These are phyloP conservation scores for Pholiota microspora DNA, from an alignment of 768 basidiomycete genomes.

Conservation along the genomic window DNA sequence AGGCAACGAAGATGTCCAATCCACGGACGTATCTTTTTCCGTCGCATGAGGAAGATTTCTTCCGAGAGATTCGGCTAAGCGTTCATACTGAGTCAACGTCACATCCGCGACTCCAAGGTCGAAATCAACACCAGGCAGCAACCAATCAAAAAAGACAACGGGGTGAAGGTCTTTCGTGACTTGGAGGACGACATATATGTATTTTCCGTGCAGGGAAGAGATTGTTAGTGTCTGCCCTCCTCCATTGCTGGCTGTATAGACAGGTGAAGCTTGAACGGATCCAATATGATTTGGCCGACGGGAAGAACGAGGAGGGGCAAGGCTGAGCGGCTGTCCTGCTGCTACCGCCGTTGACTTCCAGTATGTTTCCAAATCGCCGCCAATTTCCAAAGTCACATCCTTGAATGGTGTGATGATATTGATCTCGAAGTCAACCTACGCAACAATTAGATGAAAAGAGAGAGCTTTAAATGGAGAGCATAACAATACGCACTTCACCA, in stretches of 20 bases:
- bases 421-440: slow-evolving; percentile 88
- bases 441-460: too few relatives aligned
- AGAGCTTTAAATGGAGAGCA: too few relatives aligned
- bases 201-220: slow-evolving; percentile 88
- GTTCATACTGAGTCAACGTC: slow-evolving; percentile 76
- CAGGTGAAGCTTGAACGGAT: slow-evolving; percentile 69
- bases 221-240: slow-evolving; percentile 68
- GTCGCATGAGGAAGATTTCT: slow-evolving; percentile 27
- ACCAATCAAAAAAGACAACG: slow-evolving; percentile 77
- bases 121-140: slow-evolving; percentile 67
- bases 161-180: slow-evolving; percentile 92
- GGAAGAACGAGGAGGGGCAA: slow-evolving; percentile 34
- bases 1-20: slow-evolving; percentile 35
- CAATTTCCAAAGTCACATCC: slow-evolving; percentile 90
- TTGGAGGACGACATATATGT: slow-evolving; percentile 84
- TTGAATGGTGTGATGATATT: slow-evolving; percentile 87
- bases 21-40: slow-evolving; percentile 17
- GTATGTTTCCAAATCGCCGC: slow-evolving; percentile 95
- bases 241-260: slow-evolving; percentile 46
- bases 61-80: slow-evolving; percentile 53
- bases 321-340: slow-evolving; percentile 40
- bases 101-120: slow-evolving; percentile 84
- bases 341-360: slow-evolving; percentile 84
- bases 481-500: slow-evolving; percentile 66
- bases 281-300: slow-evolving; percentile 45